Percentiles rank a stretch among this genome's conserved stretches.
Conservation (phyloP, 2,329 filamentous ascomycete genomes). For the Cercospora sp. region DNA sequence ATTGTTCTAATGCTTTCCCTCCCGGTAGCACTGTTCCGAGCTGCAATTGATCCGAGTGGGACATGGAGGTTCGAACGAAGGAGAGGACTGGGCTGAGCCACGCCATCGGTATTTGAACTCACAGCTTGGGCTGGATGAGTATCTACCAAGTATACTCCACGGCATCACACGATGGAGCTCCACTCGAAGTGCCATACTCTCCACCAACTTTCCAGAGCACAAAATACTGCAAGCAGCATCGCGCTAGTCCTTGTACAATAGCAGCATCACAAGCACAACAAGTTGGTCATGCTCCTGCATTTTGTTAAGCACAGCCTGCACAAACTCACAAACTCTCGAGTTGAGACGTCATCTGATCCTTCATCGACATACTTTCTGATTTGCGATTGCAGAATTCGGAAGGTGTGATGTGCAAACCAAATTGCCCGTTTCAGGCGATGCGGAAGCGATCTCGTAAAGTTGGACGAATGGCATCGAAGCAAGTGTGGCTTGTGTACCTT, state of each 20-base stretch:
- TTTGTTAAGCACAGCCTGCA: background rate
- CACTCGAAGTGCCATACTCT: background rate
- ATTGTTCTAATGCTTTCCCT: background rate
- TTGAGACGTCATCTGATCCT: background rate
- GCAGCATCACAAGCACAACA: background rate
- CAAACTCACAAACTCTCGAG: background rate
- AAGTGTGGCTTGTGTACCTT: background rate
- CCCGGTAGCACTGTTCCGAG: slow-evolving; percentile 1
- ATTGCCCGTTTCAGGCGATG: background rate
- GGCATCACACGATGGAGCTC: background rate
- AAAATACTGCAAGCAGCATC: background rate
- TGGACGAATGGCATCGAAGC: background rate
- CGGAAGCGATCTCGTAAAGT: background rate
- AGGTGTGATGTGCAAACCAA: background rate
- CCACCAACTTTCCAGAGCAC: background rate
- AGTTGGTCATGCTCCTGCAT: background rate
- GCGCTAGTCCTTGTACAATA: background rate
- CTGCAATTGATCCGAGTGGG: background rate
- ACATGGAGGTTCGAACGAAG: background rate
- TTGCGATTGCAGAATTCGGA: background rate
- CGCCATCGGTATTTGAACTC: background rate
- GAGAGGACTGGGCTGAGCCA: background rate
- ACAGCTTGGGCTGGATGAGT: background rate
- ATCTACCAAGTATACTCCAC: background rate
- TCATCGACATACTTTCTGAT: background rate